A percentile compares a stretch with the other conserved stretches of the same genome.
Evolutionary conservation across 2,329 filamentous ascomycete genomes (phyloP).

Genomic region (Cryphonectria nitschkei): DNA sequence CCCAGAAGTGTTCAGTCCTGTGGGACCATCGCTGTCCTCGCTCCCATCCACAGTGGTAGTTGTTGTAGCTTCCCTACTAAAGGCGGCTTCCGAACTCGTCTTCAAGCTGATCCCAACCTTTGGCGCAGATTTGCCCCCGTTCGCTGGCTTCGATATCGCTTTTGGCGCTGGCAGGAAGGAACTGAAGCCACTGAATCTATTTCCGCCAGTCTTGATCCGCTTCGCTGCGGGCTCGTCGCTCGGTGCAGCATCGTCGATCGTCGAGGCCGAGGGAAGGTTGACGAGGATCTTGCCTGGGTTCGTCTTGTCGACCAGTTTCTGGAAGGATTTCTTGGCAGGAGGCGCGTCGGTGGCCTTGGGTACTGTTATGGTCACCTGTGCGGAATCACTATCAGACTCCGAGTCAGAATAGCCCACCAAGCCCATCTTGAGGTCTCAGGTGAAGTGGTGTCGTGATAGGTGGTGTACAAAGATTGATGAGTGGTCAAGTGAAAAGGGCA

Average conservation of each 20-base stretch:
- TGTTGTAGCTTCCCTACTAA: constrained; percentile 60
- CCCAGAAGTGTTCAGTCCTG: constrained; percentile 9
- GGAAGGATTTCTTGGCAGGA: constrained; percentile 61
- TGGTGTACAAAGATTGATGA: neutral
- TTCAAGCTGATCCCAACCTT: constrained; percentile 71
- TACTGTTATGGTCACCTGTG: constrained; percentile 12
- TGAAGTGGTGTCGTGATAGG: neutral
- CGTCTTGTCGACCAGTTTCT: constrained; percentile 79
- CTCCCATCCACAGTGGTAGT: constrained; percentile 23
- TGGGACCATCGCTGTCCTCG: constrained; percentile 33
- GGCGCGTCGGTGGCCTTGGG: constrained; percentile 22
- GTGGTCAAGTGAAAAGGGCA: neutral
- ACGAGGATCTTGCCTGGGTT: constrained; percentile 85
- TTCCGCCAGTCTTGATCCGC: constrained; percentile 63
- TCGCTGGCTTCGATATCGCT: constrained; percentile 36
- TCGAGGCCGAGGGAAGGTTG: constrained; percentile 65
- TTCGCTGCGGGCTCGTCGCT: constrained; percentile 69
- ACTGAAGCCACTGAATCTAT: constrained; percentile 80
- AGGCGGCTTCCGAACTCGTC: constrained; percentile 82
- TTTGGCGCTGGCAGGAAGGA: constrained; percentile 87
- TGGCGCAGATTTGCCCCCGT: constrained; percentile 40
- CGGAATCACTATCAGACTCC: constrained; percentile 64
- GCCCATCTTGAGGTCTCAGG: constrained; percentile 59
- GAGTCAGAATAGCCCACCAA: constrained; percentile 86
- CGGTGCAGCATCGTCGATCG: constrained; percentile 41